Evolutionary conservation across 306 rosid genomes (phyloP), one percentile per base, ranked within the genome.

Genomic region (Boehmeria nivea): DNA sequence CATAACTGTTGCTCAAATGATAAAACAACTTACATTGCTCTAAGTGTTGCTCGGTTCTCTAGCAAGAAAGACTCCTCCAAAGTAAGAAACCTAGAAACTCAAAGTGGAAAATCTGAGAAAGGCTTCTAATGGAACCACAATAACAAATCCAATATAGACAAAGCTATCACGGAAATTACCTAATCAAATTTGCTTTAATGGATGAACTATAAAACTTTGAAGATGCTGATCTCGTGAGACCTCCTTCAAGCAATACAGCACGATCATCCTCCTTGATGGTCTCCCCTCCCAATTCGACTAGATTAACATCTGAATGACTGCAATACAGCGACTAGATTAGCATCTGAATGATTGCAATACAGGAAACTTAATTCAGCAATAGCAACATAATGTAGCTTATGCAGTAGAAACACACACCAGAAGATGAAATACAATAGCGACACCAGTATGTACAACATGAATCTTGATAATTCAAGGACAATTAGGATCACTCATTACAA

Each of bases 11-110:
- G 28, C 15, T 67, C 12, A 66, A 39, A 64, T 24, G 24, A 34
- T 36, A 52, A 63, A 27, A 59, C 49, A 64, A 81, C 96, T 72
- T 81, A 93, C 99, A 93, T 75, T 69, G 94, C 96, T 76, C 99
- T 81, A 67, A 93, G 66, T 21, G 77, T 87, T 47, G 78, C 76
- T 45, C 99, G 80, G 61, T 93, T 79, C 78, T 93, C 95, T 39
- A 93, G 75, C 73, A 87, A 71, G 79, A 93, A 93, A 23, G 87
- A 66, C 43, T 87, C 99, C 49, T 93, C 99, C 95, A 93, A 71
- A 26, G 95, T 85, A 74, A 87, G 54, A 76, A 93, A 93, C 89
- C 99, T 93, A 67, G 53, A 69, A 60, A 57, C 18, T 24, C 38
- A 59, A 56, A 63, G 47, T 42, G 65, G 39, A 76, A 33, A 55